phyloP scores from a whole-genome alignment of 2,329 filamentous ascomycete genomes.

The Fusarium globosum region DNA sequence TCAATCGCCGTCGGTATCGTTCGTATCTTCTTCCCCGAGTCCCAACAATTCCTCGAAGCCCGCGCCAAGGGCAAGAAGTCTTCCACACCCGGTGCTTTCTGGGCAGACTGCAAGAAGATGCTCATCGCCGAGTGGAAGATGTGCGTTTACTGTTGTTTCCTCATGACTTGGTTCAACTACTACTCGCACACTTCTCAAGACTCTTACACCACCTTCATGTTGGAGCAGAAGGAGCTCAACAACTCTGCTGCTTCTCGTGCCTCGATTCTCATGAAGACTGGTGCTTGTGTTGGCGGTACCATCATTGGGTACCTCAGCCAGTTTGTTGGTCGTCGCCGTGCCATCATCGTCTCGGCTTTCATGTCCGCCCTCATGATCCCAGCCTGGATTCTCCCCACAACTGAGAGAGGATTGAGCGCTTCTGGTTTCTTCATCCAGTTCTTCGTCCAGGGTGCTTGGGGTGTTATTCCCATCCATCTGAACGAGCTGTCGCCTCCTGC shows the following conservation, averaged over 20 bases:
- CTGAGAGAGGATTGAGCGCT: constrained; percentile 68
- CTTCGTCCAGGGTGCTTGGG: constrained; percentile 74
- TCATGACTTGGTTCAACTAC: constrained; percentile 82
- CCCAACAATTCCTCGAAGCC: constrained; percentile 78
- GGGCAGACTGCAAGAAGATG: constrained; percentile 76
- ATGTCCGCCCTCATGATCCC: constrained; percentile 73
- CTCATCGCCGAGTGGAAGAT: constrained; percentile 78
- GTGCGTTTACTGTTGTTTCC: constrained; percentile 79
- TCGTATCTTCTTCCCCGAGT: constrained; percentile 77
- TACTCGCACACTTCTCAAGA: constrained; percentile 86
- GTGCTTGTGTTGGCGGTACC: constrained; percentile 78
- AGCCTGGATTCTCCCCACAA: constrained; percentile 75
- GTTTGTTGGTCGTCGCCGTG: constrained; percentile 77
- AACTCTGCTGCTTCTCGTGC: constrained; percentile 75
- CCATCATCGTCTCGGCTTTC: constrained; percentile 71
- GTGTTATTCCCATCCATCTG: constrained; percentile 77
- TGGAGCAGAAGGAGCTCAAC: constrained; percentile 74
- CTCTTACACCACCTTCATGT: constrained; percentile 84
- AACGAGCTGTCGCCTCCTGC: constrained; percentile 78
- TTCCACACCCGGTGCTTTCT: constrained; percentile 66
- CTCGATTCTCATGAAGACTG: constrained; percentile 83
- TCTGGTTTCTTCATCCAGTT: constrained; percentile 77
- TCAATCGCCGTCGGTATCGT: constrained; percentile 76
- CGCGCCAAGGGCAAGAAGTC: constrained; percentile 67
- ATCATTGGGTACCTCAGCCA: constrained; percentile 81